Evolutionary conservation across 345 rosid genomes (phyloP).

Genomic region (Melaleuca alternifolia): DNA sequence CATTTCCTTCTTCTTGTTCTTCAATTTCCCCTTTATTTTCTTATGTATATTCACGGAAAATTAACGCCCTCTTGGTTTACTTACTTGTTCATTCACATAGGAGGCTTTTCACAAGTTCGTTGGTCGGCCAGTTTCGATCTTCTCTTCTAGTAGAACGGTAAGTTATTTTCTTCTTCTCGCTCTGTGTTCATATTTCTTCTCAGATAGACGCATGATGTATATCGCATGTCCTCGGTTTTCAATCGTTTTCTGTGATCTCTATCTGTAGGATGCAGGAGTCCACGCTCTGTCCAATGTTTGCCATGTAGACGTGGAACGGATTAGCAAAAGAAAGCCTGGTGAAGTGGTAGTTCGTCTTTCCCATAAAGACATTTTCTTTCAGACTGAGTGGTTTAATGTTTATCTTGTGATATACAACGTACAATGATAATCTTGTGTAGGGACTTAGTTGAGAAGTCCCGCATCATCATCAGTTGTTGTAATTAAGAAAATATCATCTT

Average conservation of each 20-base stretch:
- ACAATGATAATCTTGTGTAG: background rate
- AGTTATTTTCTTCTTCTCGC: constrained; percentile 9
- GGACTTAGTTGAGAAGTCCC: background rate
- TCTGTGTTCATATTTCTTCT: background rate
- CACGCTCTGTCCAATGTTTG: constrained; percentile 93
- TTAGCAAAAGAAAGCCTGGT: constrained; percentile 87
- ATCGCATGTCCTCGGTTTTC: background rate
- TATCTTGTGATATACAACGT: background rate
- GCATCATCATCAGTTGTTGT: background rate
- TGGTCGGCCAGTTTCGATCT: constrained; percentile 73
- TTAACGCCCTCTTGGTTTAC: background rate
- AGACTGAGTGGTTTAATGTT: background rate
- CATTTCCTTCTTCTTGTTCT: background rate
- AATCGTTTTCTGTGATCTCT: background rate
- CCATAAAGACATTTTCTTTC: background rate
- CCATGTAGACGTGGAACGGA: constrained; percentile 88
- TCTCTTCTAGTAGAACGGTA: constrained; percentile 84
- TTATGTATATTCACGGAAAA: background rate
- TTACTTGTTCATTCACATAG: constrained; percentile 13
- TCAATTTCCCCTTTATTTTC: background rate
- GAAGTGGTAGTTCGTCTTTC: constrained; percentile 49
- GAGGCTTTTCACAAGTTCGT: constrained; percentile 79
- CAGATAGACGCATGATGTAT: background rate
- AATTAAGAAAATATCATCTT: background rate
- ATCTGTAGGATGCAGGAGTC: constrained; percentile 83